These are phyloP conservation scores for Leccinum obscurum DNA, from an alignment of 768 basidiomycete species.

Conservation along the genomic window DNA sequence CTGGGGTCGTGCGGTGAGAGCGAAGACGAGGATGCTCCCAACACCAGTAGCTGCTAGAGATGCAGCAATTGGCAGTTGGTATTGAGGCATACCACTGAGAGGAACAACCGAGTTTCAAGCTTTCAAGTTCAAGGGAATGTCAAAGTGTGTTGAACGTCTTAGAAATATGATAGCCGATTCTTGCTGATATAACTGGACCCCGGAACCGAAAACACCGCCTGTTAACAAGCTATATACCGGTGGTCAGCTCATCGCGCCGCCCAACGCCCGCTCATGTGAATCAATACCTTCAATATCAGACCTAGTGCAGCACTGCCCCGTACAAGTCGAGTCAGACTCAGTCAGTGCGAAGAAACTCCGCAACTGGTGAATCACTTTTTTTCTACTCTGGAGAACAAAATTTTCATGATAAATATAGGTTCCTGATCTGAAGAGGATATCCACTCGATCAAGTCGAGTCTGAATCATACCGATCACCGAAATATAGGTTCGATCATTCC, in stretches of 20 bases:
- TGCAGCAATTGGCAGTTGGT: constrained; percentile 56
- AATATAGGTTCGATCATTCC: not conserved
- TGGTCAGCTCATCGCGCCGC: not conserved
- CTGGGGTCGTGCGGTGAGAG: constrained; percentile 36
- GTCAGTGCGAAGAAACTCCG: not conserved
- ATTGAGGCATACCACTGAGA: constrained; percentile 49
- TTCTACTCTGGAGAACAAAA: not conserved
- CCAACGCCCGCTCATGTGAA: not conserved
- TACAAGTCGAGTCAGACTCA: not conserved
- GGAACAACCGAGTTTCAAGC: not conserved
- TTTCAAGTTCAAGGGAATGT: not conserved
- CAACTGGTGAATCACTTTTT: not conserved
- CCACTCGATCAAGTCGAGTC: not conserved
- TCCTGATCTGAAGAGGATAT: not conserved
- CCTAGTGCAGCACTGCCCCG: not conserved
- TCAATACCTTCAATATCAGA: not conserved
- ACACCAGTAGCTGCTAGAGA: constrained; percentile 44
- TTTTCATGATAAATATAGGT: not conserved
- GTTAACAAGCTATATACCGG: not conserved
- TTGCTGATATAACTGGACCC: constrained; percentile 3
- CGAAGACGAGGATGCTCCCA: constrained; percentile 46
- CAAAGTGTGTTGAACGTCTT: not conserved
- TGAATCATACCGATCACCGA: not conserved
- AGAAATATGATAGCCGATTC: not conserved
- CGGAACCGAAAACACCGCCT: constrained; percentile 11